Evolutionary conservation across 257 asterid species (phyloP).

Genomic region (Apocynum venetum): DNA sequence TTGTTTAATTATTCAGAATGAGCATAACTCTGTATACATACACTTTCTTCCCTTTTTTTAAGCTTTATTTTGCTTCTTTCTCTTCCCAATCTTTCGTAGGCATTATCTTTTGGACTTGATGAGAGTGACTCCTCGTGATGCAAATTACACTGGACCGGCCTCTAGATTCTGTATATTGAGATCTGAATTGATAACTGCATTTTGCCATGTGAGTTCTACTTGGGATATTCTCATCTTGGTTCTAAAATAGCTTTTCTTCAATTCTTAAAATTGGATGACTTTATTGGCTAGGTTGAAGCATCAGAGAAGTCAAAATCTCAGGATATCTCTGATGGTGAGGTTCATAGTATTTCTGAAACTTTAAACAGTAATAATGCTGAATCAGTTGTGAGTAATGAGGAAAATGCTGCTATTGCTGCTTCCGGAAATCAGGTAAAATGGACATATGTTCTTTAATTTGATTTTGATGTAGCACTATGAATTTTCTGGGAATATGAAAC

Average conservation of each 20-base stretch:
- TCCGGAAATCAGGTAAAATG: slow-evolving; percentile 36
- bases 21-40: neutral
- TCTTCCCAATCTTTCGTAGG: slow-evolving; percentile 34
- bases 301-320: slow-evolving; percentile 50
- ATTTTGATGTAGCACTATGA: neutral
- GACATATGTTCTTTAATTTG: slow-evolving; percentile 4
- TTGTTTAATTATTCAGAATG: neutral
- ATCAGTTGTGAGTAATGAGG: slow-evolving; percentile 27
- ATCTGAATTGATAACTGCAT: slow-evolving; percentile 78
- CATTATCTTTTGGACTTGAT: slow-evolving; percentile 90
- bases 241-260: slow-evolving; percentile 4
- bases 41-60: neutral
- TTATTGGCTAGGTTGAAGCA: slow-evolving; percentile 48
- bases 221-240: slow-evolving; percentile 1
- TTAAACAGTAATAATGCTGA: slow-evolving; percentile 30
- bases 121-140: slow-evolving; percentile 99
- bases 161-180: slow-evolving; percentile 88
- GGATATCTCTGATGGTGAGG: slow-evolving; percentile 36
- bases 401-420: slow-evolving; percentile 29
- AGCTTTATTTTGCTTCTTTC: slow-evolving; percentile 13
- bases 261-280: slow-evolving; percentile 1
- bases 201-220: slow-evolving; percentile 61
- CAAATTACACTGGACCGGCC: slow-evolving; percentile 69
- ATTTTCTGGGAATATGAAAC: neutral
- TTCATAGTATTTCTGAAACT: slow-evolving; percentile 39